Percentiles rank a stretch among this genome's conserved stretches.
These are phyloP conservation scores for Aspergillus ochraceus DNA, from an alignment of 2,329 filamentous ascomycete species.

Conservation along the genomic window DNA sequence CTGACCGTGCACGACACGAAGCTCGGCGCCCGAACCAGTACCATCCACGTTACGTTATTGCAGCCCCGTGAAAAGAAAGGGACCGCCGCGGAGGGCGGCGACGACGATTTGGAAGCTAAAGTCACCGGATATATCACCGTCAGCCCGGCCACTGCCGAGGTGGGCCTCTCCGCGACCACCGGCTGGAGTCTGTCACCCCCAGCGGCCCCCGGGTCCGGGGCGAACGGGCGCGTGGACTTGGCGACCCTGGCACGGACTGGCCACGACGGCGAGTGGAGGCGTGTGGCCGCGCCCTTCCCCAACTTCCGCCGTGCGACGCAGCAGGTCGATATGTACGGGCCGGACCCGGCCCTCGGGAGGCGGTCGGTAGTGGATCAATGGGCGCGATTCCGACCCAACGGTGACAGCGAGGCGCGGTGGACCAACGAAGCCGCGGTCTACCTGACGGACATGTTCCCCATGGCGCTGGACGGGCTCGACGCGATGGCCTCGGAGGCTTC, in stretches of 20 bases:
- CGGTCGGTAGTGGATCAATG: conserved; percentile 60
- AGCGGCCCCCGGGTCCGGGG: conserved; percentile 39
- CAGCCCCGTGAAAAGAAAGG: conserved; percentile 32
- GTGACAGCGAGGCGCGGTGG: conserved; percentile 51
- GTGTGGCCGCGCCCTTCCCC: conserved; percentile 26
- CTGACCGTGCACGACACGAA: conserved; percentile 65
- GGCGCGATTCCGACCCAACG: conserved; percentile 61
- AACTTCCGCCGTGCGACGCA: conserved; percentile 49
- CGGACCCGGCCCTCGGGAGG: conserved; percentile 22
- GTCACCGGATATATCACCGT: conserved; percentile 67
- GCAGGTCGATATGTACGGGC: conserved; percentile 52
- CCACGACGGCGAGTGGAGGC: conserved; percentile 28
- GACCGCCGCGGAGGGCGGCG: conserved; percentile 33
- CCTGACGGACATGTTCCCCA: conserved; percentile 68
- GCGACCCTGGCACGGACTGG: conserved; percentile 20
- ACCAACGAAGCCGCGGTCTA: conserved; percentile 65
- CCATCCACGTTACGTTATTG: conserved; percentile 61
- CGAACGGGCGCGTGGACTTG: conserved; percentile 30
- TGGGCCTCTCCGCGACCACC: conserved; percentile 58
- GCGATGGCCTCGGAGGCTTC: conserved; percentile 27
- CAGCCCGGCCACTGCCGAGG: conserved; percentile 60
- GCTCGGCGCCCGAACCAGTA: conserved; percentile 62
- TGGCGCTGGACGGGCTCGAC: conserved; percentile 58
- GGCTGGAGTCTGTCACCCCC: conserved; percentile 53
- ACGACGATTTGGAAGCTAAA: conserved; percentile 52